These are phyloP conservation scores for Lepidium didymum DNA, from an alignment of 345 rosid genomes.

Conservation along the genomic window DNA sequence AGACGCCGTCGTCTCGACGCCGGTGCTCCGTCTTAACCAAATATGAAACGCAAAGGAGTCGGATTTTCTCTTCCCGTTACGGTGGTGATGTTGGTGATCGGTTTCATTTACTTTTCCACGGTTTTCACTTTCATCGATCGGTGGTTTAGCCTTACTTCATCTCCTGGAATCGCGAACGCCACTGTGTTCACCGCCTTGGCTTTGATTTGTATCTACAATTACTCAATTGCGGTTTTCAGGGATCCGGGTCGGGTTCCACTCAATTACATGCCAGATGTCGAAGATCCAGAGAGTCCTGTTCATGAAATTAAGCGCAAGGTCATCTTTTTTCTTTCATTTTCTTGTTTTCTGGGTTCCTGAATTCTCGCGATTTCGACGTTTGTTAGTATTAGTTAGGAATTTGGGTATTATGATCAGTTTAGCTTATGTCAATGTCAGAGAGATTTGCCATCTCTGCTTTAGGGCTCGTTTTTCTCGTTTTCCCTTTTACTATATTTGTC, in stretches of 20 bases:
- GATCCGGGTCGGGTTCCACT: slow-evolving; percentile 89
- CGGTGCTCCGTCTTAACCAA: slow-evolving; percentile 46
- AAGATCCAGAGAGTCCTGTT: slow-evolving; percentile 54
- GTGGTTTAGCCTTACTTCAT: slow-evolving; percentile 79
- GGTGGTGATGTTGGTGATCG: slow-evolving; percentile 58
- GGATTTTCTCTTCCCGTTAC: slow-evolving; percentile 58
- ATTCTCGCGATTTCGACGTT: neutral
- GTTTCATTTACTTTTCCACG: slow-evolving; percentile 60
- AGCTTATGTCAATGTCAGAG: neutral
- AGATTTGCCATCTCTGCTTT: neutral
- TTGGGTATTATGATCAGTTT: neutral
- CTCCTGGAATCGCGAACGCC: slow-evolving; percentile 77
- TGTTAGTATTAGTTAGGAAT: neutral
- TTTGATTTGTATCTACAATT: slow-evolving; percentile 53
- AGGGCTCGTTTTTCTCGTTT: neutral
- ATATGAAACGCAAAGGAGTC: slow-evolving; percentile 50
- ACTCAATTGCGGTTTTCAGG: slow-evolving; percentile 48
- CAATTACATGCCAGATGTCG: slow-evolving; percentile 66
- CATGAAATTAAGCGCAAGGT: slow-evolving; percentile 97
- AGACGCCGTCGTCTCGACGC: slow-evolving; percentile 65
- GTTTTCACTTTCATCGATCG: slow-evolving; percentile 77
- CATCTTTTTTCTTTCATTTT: neutral
- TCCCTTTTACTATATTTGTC: neutral
- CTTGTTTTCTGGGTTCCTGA: neutral
- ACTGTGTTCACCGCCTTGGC: slow-evolving; percentile 60